These are phyloP conservation scores for Diaporthe eres DNA, from an alignment of 2,329 filamentous ascomycete species.

Conservation along the genomic window DNA sequence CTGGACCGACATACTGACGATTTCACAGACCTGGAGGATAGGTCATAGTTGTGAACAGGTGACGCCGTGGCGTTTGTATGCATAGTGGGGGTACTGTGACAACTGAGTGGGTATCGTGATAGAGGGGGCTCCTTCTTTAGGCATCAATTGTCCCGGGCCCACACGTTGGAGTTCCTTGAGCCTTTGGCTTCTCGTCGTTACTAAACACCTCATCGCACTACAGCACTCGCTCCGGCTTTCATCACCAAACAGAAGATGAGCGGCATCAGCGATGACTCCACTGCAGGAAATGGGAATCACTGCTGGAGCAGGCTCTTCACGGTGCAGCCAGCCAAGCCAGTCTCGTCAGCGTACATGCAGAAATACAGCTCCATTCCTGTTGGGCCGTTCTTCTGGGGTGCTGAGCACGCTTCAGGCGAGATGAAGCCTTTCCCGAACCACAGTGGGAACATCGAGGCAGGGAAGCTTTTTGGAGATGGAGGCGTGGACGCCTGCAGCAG, in stretches of 20 bases:
- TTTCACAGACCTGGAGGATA: neutral
- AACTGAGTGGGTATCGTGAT: neutral
- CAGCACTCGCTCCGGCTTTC: neutral
- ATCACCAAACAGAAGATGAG: slow-evolving; percentile 10
- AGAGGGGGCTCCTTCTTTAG: neutral
- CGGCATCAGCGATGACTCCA: neutral
- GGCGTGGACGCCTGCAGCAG: slow-evolving; percentile 20
- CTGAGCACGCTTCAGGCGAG: neutral
- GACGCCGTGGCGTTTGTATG: neutral
- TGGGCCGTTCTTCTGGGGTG: slow-evolving; percentile 21
- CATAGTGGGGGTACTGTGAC: neutral
- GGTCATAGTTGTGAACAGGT: neutral
- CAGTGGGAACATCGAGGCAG: slow-evolving; percentile 11
- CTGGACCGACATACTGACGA: neutral
- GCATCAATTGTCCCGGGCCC: neutral
- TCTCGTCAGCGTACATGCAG: slow-evolving; percentile 20
- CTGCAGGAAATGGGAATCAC: neutral
- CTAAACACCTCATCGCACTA: neutral
- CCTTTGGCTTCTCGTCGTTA: neutral
- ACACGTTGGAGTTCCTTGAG: neutral
- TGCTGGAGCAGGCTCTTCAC: neutral
- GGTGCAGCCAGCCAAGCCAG: neutral
- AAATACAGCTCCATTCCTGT: slow-evolving; percentile 2
- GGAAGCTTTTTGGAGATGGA: slow-evolving; percentile 15
- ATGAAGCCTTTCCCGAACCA: neutral